Conservation (phyloP, 495 filamentous ascomycete species). For the Neohortaea acidophila region DNA sequence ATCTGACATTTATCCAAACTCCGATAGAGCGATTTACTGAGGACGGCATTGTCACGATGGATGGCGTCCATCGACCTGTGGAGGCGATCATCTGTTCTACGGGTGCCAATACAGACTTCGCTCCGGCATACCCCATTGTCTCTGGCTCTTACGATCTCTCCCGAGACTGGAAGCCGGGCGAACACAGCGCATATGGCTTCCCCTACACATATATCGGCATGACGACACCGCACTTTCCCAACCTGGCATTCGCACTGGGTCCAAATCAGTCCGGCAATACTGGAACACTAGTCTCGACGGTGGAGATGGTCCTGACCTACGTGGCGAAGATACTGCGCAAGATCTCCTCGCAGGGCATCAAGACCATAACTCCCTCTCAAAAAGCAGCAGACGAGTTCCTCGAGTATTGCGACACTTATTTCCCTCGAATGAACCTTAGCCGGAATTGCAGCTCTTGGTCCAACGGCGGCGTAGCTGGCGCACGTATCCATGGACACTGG, state of each 20-base stretch:
- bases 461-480: constrained; percentile 44
- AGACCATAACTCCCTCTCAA: constrained; percentile 37
- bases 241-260: constrained; percentile 40
- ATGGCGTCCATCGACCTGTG: constrained; percentile 21
- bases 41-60: constrained; percentile 30
- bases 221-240: constrained; percentile 49
- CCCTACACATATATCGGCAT: constrained; percentile 52
- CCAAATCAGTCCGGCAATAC: constrained; percentile 36
- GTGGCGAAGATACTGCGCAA: constrained; percentile 51
- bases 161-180: constrained; percentile 30
- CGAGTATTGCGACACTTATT: constrained; percentile 46
- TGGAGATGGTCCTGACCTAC: constrained; percentile 47
- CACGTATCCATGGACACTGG: constrained; percentile 47
- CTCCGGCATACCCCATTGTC: constrained; percentile 43
- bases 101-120: constrained; percentile 45
- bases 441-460: constrained; percentile 57
- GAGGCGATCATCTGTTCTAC: constrained; percentile 50
- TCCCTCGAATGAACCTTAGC: constrained; percentile 43
- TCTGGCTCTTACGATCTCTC: constrained; percentile 36
- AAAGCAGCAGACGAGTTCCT: constrained; percentile 48
- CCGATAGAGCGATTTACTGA: constrained; percentile 42
- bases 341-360: constrained; percentile 46
- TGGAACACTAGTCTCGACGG: constrained; percentile 36
- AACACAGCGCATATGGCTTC: constrained; percentile 37
- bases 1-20: constrained; percentile 44